A percentile compares a stretch with the other conserved stretches of the same genome.
Evolutionary conservation across 768 basidiomycete species (phyloP).

Genomic region (Steccherinum ochraceum): DNA sequence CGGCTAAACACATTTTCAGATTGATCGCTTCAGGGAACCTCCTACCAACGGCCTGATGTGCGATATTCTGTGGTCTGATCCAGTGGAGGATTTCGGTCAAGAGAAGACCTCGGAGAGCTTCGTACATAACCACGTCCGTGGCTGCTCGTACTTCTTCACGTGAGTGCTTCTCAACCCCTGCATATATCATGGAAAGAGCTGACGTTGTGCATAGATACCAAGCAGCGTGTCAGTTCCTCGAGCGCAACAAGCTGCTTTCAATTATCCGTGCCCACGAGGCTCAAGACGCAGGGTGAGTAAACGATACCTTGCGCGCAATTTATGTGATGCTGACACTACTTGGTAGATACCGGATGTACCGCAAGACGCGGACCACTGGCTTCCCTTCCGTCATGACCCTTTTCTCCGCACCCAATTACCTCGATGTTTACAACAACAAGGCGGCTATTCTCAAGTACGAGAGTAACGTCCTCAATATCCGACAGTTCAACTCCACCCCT

Average conservation of each 20-base stretch:
- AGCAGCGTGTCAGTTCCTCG: slow-evolving; percentile 95
- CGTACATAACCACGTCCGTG: slow-evolving; percentile 93
- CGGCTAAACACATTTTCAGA: slow-evolving; percentile 39
- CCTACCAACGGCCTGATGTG: slow-evolving; percentile 98
- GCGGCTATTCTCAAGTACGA: slow-evolving; percentile 99
- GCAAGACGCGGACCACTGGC: slow-evolving; percentile 95
- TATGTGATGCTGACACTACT: not conserved
- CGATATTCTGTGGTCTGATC: slow-evolving; percentile 98
- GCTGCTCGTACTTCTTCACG: slow-evolving; percentile 95
- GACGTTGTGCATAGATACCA: slow-evolving; percentile 57
- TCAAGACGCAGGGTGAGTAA: slow-evolving; percentile 88
- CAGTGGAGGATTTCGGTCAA: slow-evolving; percentile 93
- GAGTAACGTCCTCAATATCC: slow-evolving; percentile 97
- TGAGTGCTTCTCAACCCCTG: slow-evolving; percentile 3
- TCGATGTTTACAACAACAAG: slow-evolving; percentile 99
- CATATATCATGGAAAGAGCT: not conserved
- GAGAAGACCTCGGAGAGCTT: slow-evolving; percentile 91
- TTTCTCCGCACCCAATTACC: slow-evolving; percentile 96
- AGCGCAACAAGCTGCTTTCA: slow-evolving; percentile 92
- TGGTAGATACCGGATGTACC: slow-evolving; percentile 96
- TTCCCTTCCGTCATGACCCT: slow-evolving; percentile 99
- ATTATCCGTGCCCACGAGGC: slow-evolving; percentile 99
- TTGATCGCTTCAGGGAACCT: slow-evolving; percentile 97
- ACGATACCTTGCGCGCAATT: not conserved
- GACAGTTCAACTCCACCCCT: slow-evolving; percentile 95